Evolutionary conservation across 2,329 filamentous ascomycete genomes (phyloP).

Genomic region (Penicillium psychrosexuale): DNA sequence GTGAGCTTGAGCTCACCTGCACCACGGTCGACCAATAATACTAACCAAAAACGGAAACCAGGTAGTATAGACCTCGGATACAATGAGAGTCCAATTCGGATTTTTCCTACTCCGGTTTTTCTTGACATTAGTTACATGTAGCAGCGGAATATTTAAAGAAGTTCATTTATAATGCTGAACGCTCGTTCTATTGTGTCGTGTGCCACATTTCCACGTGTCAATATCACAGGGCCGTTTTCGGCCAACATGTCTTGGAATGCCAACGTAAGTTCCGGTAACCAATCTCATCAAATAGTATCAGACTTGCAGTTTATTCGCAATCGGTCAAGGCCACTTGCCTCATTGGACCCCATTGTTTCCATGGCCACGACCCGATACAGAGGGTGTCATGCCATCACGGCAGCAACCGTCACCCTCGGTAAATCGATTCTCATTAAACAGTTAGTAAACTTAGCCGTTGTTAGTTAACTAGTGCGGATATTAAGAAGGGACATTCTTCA

Average conservation of each 20-base stretch:
- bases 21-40: background rate
- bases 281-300: background rate
- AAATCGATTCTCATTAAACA: background rate
- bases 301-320: too few relatives aligned
- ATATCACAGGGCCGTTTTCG: background rate
- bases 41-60: background rate
- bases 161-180: background rate
- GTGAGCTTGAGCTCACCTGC: background rate
- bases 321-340: background rate
- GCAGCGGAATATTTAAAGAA: too few relatives aligned
- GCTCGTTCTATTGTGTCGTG: background rate
- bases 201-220: background rate
- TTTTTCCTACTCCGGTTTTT: background rate
- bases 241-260: background rate
- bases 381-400: conserved; percentile 8
- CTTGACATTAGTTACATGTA: background rate
- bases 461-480: background rate
- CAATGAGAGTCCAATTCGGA: background rate
- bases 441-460: background rate
- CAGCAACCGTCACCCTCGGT: conserved; percentile 1
- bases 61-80: too few relatives aligned
- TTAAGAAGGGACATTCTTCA: background rate
- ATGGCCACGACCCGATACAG: background rate
- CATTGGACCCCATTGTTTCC: background rate
- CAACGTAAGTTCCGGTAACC: background rate